Evolutionary conservation across 164 flowering plant species (phyloP).

Genomic region (Vitis riparia): DNA sequence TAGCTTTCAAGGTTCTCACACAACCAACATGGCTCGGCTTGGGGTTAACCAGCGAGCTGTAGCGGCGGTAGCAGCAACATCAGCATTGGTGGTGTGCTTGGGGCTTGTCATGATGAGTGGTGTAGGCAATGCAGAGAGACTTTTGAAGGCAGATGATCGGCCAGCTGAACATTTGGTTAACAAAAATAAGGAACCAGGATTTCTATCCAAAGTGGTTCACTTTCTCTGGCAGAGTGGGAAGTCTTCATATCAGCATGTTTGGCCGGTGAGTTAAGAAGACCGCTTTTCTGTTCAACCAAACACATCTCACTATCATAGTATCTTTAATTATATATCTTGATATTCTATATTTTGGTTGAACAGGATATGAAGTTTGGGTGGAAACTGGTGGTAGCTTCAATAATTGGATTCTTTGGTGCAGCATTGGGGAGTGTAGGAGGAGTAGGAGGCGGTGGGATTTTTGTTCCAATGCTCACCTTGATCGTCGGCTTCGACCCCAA

Average conservation of each 20-base stretch:
- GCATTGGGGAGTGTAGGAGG: slow-evolving; percentile 53
- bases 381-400: slow-evolving; percentile 36
- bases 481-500: slow-evolving; percentile 49
- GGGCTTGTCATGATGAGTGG: slow-evolving; percentile 22
- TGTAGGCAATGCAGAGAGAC: slow-evolving; percentile 36
- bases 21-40: slow-evolving; percentile 14
- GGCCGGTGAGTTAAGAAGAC: slow-evolving; percentile 46
- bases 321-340: neutral
- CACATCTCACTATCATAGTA: neutral
- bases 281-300: neutral
- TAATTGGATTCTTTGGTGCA: slow-evolving; percentile 45
- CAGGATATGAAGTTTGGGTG: slow-evolving; percentile 43
- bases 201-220: slow-evolving; percentile 17
- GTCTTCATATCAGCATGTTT: slow-evolving; percentile 45
- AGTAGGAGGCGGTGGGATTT: slow-evolving; percentile 52
- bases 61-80: slow-evolving; percentile 5
- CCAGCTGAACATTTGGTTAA: slow-evolving; percentile 6
- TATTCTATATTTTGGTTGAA: neutral
- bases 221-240: slow-evolving; percentile 38
- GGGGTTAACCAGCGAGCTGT: slow-evolving; percentile 13
- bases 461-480: slow-evolving; percentile 49
- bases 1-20: neutral
- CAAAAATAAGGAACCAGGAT: slow-evolving; percentile 14
- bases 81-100: slow-evolving; percentile 23
- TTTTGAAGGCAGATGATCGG: slow-evolving; percentile 22